These are phyloP conservation scores for Aspergillus wentii DNA, from an alignment of 495 filamentous ascomycete species.

Conservation along the genomic window DNA sequence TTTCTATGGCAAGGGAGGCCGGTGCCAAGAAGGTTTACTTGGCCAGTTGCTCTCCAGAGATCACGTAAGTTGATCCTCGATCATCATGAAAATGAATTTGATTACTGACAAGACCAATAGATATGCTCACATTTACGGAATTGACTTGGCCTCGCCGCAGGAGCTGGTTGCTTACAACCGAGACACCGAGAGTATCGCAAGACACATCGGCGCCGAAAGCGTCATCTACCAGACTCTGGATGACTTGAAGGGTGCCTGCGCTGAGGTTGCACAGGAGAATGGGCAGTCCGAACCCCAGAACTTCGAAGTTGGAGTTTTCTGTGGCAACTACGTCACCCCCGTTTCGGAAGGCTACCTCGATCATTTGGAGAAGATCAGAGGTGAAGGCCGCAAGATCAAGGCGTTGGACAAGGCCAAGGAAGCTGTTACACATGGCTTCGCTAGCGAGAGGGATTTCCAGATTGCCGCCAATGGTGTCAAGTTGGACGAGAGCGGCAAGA, in stretches of 20 bases:
- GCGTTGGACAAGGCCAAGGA: slow-evolving; percentile 64
- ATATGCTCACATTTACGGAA: slow-evolving; percentile 77
- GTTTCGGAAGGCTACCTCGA: slow-evolving; percentile 83
- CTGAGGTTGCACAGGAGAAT: slow-evolving; percentile 55
- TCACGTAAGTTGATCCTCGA: slow-evolving; percentile 49
- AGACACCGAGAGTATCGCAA: slow-evolving; percentile 60
- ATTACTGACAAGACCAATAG: slow-evolving; percentile 22
- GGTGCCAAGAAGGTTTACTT: slow-evolving; percentile 90
- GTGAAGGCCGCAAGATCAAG: slow-evolving; percentile 69
- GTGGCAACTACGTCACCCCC: slow-evolving; percentile 81
- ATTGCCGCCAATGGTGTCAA: slow-evolving; percentile 60
- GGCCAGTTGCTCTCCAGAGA: slow-evolving; percentile 80
- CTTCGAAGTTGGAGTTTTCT: slow-evolving; percentile 97
- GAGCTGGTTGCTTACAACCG: slow-evolving; percentile 85
- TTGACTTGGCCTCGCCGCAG: slow-evolving; percentile 76
- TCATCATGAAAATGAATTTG: not conserved
- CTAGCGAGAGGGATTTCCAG: slow-evolving; percentile 55
- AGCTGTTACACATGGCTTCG: slow-evolving; percentile 62
- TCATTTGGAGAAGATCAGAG: slow-evolving; percentile 71
- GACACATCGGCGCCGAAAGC: slow-evolving; percentile 83
- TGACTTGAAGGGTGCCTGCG: slow-evolving; percentile 77
- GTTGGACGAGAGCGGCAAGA: slow-evolving; percentile 51
- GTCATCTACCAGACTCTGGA: slow-evolving; percentile 87
- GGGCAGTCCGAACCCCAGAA: slow-evolving; percentile 48
- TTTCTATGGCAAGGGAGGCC: slow-evolving; percentile 87